phyloP scores from a whole-genome alignment of 805 yeast species.

The Dipodascus geniculatus region DNA sequence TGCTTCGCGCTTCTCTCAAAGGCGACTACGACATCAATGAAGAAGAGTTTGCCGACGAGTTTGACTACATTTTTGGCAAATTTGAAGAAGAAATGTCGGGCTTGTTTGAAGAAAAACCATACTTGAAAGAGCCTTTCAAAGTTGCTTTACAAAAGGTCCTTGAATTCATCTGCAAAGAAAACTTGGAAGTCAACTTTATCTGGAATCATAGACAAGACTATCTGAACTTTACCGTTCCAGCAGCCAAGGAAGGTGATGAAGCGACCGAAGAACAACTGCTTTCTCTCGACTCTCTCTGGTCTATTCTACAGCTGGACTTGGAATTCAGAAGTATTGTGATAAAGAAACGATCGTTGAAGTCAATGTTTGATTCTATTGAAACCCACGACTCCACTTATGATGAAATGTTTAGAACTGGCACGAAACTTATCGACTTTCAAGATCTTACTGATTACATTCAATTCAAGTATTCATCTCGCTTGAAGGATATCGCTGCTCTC shows the following conservation, averaged over 20 bases:
- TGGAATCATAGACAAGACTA: conserved; percentile 94
- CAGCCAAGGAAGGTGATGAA: conserved; percentile 12
- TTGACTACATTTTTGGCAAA: conserved; percentile 66
- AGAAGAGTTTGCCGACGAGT: conserved; percentile 60
- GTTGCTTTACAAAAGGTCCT: conserved; percentile 59
- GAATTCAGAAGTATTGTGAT: conserved; percentile 79
- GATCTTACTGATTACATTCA: conserved; percentile 77
- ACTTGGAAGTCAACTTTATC: conserved; percentile 86
- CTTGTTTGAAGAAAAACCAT: conserved; percentile 28
- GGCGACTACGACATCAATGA: conserved; percentile 53
- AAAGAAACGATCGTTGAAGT: conserved; percentile 53
- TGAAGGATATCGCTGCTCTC: conserved; percentile 34
- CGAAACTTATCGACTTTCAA: conserved; percentile 66
- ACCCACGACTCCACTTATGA: conserved; percentile 46
- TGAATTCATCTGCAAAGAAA: conserved; percentile 64
- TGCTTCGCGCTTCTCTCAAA: conserved; percentile 53
- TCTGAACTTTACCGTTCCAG: conserved; percentile 45
- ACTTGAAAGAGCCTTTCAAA: conserved; percentile 33
- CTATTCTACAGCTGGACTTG: conserved; percentile 72
- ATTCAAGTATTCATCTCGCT: conserved; percentile 52
- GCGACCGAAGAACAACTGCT: conserved; percentile 19
- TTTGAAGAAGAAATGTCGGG: conserved; percentile 45
- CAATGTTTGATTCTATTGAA: conserved; percentile 32
- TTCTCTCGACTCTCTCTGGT: conserved; percentile 82
- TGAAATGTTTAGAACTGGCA: conserved; percentile 44